Percentiles rank a stretch among this genome's conserved stretches.
Evolutionary conservation across 139 green algal species (phyloP).

Genomic region (Haematococcus sp.): DNA sequence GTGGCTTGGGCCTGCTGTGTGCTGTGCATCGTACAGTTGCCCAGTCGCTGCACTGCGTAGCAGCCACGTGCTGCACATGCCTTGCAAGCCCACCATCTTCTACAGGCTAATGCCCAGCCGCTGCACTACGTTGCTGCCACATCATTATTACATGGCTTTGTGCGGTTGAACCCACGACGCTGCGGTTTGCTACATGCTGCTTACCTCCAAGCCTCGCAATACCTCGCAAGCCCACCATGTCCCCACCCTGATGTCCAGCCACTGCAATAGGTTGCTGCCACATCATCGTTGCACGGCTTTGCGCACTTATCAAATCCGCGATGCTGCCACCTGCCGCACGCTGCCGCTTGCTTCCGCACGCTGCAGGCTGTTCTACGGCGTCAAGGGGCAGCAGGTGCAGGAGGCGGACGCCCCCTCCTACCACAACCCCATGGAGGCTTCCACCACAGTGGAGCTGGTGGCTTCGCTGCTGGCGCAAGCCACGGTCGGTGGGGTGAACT

Average conservation of each 20-base stretch:
- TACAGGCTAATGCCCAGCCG: no score
- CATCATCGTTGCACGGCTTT: neutral
- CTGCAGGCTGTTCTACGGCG: slow-evolving; percentile 63
- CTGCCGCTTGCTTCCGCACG: neutral
- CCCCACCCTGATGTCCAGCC: slow-evolving; percentile 11
- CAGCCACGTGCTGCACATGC: no score
- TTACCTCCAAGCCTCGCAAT: no score
- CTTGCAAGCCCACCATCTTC: no score
- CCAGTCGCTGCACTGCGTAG: no score
- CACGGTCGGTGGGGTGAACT: slow-evolving; percentile 23
- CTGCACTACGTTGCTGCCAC: no score
- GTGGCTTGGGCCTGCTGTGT: neutral
- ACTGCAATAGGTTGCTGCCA: neutral
- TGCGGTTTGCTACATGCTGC: no score
- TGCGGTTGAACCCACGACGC: no score
- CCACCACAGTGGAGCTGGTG: slow-evolving; percentile 54
- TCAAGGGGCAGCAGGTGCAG: slow-evolving; percentile 51
- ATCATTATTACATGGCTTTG: no score
- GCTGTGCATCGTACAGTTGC: neutral
- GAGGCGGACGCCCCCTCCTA: slow-evolving; percentile 63
- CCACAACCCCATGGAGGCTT: slow-evolving; percentile 71
- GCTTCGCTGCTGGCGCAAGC: neutral
- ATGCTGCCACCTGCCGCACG: no score
- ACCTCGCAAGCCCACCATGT: slow-evolving; percentile 11
- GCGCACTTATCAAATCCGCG: neutral